Conservation (phyloP, 331 rosid species). For the Ulmus americana region DNA sequence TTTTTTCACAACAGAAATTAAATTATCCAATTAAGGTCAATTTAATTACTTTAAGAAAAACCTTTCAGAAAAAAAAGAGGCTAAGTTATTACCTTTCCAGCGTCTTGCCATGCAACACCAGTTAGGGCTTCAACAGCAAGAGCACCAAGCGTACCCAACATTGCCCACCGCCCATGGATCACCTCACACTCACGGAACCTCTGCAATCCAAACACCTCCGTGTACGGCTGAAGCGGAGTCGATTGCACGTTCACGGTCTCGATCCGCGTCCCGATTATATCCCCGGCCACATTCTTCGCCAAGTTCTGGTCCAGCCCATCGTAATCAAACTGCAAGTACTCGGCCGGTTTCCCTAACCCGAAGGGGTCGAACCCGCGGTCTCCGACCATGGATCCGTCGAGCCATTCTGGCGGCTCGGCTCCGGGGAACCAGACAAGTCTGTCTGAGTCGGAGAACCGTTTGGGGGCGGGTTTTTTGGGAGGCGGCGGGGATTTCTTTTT, state of each 20-base stretch:
- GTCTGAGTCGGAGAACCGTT: conserved; percentile 21
- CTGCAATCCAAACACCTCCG: conserved; percentile 67
- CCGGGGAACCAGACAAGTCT: conserved; percentile 60
- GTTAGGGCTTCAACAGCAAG: conserved; percentile 60
- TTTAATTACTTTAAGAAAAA: too few species aligned
- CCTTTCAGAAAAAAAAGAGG: too few species aligned
- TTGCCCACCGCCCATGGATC: conserved; percentile 78
- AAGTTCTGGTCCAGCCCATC: conserved; percentile 75
- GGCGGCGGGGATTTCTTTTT: conserved; percentile 22
- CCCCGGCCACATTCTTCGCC: conserved; percentile 64
- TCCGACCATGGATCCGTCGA: conserved; percentile 56
- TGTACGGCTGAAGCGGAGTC: conserved; percentile 73
- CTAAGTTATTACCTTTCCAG: conserved; percentile 57
- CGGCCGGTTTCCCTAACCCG: conserved; percentile 55
- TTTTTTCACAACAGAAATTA: too few species aligned
- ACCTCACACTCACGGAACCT: conserved; percentile 74
- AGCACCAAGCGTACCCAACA: conserved; percentile 74
- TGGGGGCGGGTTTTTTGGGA: conserved; percentile 21
- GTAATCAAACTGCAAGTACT: conserved; percentile 62
- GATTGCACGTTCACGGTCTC: conserved; percentile 44
- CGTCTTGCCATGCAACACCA: conserved; percentile 75
- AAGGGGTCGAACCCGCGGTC: conserved; percentile 76
- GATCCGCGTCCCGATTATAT: conserved; percentile 45
- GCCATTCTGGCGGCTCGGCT: conserved; percentile 64
- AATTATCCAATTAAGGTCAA: too few species aligned